These are phyloP conservation scores for Paramyrothecium sp. DNA, from an alignment of 2,329 filamentous ascomycete species.

Conservation along the genomic window DNA sequence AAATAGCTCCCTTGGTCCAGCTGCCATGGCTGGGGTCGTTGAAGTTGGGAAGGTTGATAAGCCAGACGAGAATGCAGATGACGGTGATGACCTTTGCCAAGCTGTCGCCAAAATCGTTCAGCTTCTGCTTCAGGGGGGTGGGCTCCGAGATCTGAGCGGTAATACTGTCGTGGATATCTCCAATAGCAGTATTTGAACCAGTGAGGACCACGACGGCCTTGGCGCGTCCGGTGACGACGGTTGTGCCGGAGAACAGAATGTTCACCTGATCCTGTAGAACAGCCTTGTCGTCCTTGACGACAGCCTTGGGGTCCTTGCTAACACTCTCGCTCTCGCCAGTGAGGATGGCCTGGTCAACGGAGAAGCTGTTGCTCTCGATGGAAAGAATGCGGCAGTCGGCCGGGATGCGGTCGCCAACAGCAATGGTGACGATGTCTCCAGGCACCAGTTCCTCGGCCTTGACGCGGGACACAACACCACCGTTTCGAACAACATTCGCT, in stretches of 20 bases:
- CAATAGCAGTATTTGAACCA: conserved; percentile 88
- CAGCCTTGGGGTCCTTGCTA: conserved; percentile 69
- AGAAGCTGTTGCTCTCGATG: conserved; percentile 96
- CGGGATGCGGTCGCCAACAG: conserved; percentile 89
- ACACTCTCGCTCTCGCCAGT: conserved; percentile 98
- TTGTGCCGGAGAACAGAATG: conserved; percentile 98
- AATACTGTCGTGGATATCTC: conserved; percentile 98
- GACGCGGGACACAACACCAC: conserved; percentile 73
- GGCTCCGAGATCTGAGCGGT: conserved; percentile 96
- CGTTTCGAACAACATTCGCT: conserved; percentile 85
- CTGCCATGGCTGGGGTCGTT: conserved; percentile 89
- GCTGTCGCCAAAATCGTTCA: conserved; percentile 95
- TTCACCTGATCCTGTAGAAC: conserved; percentile 98
- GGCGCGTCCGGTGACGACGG: conserved; percentile 91
- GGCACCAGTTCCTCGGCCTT: conserved; percentile 98
- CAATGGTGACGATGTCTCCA: conserved; percentile 84
- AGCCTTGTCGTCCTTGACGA: conserved; percentile 74
- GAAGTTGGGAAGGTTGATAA: conserved; percentile 98
- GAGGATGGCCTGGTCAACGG: conserved; percentile 93
- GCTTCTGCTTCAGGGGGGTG: conserved; percentile 95
- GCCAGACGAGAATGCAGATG: conserved; percentile 94
- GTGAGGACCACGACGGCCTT: conserved; percentile 89
- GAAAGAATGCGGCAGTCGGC: conserved; percentile 88
- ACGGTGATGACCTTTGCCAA: conserved; percentile 97
- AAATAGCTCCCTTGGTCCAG: conserved; percentile 96